Evolutionary conservation across 2,329 filamentous ascomycete genomes (phyloP), one percentile per base, ranked within the genome.

Genomic region (Botrytis fabae): DNA sequence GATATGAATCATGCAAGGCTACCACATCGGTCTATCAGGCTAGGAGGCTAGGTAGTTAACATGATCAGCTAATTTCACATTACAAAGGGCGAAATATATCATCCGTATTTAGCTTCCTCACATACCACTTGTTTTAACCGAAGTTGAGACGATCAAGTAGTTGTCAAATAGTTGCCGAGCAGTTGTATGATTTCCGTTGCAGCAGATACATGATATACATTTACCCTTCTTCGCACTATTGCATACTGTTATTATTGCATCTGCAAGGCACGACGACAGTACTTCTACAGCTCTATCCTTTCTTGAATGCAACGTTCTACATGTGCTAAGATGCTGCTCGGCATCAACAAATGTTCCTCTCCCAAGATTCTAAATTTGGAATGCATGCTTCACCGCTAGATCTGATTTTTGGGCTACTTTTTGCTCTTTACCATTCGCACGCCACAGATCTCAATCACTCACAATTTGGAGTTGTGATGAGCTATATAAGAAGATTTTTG

Each of bases 401-500:
- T 71, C 32, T 42, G 61, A 22, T 22, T 5, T 20, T 48, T 44
- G 16, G n/a, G 14, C 51, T 28, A 18, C 51, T 57, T 64, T 32
- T 46, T 22, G 40, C 61, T 35, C 48, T 42, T 1, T 28, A 69
- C 32, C 7, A 63, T 63, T 66, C 48, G 44, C 35, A 66, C 63
- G 70, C 70, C 70, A 59, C 62, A 16, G 62, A 60, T 25, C 70
- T 69, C 63, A 18, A 40, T 54, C 62, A 69, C 40, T 35, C 18
- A 42, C 25, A 62, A 69, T 51, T 57, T 16, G 28, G 28, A 54
- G 44, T 51, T 16, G 69, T 42, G 42, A 70, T 16, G 28, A 62
- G 28, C 51, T 48, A 32, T 48, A 70, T 42, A n/a, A 54, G 60
- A 48, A 71, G 61, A 48, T 59, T 70, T 57, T 71, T 71, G 70